These are phyloP conservation scores for Solanum gandarillasii DNA, from an alignment of 257 asterid species.

Conservation along the genomic window DNA sequence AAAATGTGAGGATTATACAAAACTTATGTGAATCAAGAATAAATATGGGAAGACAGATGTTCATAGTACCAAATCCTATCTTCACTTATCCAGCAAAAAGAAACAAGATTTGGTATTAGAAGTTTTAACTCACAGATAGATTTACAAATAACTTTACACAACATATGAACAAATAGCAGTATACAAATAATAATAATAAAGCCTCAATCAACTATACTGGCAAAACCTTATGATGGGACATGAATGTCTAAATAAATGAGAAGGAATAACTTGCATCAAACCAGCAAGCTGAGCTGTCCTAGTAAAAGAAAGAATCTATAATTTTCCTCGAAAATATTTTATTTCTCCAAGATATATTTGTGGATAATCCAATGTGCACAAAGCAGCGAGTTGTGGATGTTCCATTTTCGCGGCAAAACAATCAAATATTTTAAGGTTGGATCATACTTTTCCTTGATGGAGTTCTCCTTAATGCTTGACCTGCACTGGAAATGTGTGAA, in stretches of 20 bases:
- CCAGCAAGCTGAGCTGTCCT: not conserved
- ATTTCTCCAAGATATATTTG: not conserved
- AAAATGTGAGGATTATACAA: not conserved
- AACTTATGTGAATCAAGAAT: not conserved
- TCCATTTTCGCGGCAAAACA: not conserved
- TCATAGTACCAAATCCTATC: not conserved
- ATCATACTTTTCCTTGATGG: not conserved
- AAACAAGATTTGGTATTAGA: not conserved
- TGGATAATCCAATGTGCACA: not conserved
- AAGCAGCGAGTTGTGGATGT: not conserved
- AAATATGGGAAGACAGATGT: not conserved
- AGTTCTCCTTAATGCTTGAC: not conserved
- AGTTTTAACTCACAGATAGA: not conserved
- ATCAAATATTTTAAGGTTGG: not conserved
- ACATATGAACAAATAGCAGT: not conserved
- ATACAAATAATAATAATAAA: not conserved
- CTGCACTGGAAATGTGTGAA: not conserved
- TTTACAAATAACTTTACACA: constrained; percentile 3
- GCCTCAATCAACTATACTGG: not conserved
- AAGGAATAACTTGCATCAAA: not conserved
- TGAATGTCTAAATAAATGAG: not conserved
- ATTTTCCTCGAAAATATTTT: not conserved
- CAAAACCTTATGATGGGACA: constrained; percentile 1
- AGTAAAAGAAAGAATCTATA: not conserved
- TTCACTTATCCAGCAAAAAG: not conserved